Percentiles rank a stretch among this genome's conserved stretches.
phyloP scores from a whole-genome alignment of 75 land plant species.

The Cupressus sempervirens region DNA sequence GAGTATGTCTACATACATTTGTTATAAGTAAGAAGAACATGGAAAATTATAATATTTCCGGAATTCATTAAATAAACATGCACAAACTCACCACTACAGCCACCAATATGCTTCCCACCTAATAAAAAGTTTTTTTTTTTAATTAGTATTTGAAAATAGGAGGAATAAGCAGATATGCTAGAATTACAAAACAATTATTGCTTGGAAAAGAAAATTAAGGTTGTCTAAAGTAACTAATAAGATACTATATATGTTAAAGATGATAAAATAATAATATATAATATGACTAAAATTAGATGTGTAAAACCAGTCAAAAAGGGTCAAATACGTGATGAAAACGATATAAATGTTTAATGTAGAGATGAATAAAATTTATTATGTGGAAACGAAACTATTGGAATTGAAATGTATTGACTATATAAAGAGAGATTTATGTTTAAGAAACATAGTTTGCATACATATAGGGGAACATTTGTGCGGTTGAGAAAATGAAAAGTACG shows the following conservation, averaged over 20 bases:
- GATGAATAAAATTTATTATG: neutral
- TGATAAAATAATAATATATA: too few relatives aligned
- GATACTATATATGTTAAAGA: neutral
- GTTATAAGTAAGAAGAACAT: neutral
- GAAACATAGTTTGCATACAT: neutral
- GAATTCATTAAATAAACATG: neutral
- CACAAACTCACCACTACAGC: slow-evolving; percentile 1
- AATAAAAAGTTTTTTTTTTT: neutral
- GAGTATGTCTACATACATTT: neutral
- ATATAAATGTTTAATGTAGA: neutral
- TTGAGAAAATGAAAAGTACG: neutral
- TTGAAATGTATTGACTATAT: neutral
- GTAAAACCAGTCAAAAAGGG: neutral
- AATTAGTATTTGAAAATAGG: neutral
- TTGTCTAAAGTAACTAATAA: neutral
- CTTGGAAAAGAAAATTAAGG: neutral
- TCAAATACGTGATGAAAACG: neutral
- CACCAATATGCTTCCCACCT: slow-evolving; percentile 3
- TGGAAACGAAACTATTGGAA: neutral
- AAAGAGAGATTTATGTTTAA: neutral
- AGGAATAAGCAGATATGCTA: neutral
- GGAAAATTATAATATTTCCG: neutral
- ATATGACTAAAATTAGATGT: neutral
- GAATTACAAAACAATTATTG: neutral
- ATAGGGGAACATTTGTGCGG: neutral